These are phyloP conservation scores for Penicillium bialowiezense DNA, from an alignment of 495 filamentous ascomycete genomes.

Conservation along the genomic window DNA sequence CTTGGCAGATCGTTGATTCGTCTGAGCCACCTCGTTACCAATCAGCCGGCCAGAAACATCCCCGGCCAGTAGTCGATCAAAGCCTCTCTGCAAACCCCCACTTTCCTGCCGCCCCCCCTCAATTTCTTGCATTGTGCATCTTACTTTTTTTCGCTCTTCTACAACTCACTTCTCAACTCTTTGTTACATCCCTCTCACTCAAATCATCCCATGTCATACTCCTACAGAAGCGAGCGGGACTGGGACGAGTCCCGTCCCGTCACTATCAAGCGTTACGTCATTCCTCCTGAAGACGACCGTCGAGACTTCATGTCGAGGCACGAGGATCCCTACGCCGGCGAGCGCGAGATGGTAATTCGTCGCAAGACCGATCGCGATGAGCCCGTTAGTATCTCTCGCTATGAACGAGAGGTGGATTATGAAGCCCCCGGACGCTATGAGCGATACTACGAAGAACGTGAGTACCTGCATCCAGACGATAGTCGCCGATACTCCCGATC, in stretches of 20 bases:
- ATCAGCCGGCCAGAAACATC: slow-evolving; percentile 17
- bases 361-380: slow-evolving; percentile 45
- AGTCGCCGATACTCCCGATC: slow-evolving; percentile 63
- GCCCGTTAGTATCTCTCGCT: slow-evolving; percentile 35
- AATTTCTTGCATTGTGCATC: slow-evolving; percentile 18
- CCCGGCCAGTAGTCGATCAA: slow-evolving; percentile 21
- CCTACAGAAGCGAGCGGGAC: slow-evolving; percentile 43
- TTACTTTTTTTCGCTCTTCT: slow-evolving; percentile 3
- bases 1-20: neutral
- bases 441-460: slow-evolving; percentile 56
- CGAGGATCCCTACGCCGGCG: slow-evolving; percentile 34
- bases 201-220: slow-evolving; percentile 41
- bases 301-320: slow-evolving; percentile 38
- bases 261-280: slow-evolving; percentile 51
- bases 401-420: slow-evolving; percentile 47
- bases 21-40: slow-evolving; percentile 14
- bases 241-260: slow-evolving; percentile 43
- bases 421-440: slow-evolving; percentile 42
- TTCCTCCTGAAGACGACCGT: slow-evolving; percentile 44
- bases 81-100: slow-evolving; percentile 19
- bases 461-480: slow-evolving; percentile 44
- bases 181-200: slow-evolving; percentile 1
- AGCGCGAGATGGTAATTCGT: slow-evolving; percentile 49
- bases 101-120: slow-evolving; percentile 23
- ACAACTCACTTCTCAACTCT: slow-evolving; percentile 4